These are phyloP conservation scores for Colletotrichum noveboracense DNA, from an alignment of 2,329 filamentous ascomycete genomes.

Conservation along the genomic window DNA sequence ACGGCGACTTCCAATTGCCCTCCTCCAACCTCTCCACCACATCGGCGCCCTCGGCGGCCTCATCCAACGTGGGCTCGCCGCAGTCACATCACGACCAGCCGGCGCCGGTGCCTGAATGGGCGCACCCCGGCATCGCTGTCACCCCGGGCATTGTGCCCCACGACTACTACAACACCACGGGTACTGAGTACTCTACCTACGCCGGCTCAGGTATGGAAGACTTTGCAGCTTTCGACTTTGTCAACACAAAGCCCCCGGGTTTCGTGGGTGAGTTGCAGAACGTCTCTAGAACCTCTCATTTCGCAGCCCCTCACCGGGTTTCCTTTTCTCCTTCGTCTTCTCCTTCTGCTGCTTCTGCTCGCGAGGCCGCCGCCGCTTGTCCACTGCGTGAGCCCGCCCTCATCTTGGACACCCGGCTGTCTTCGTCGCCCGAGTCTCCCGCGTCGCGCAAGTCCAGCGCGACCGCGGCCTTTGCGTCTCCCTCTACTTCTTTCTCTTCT, in stretches of 20 bases:
- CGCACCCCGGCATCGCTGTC: conserved; percentile 60
- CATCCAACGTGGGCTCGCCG: conserved; percentile 71
- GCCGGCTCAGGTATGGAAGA: conserved; percentile 56
- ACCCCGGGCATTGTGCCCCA: conserved; percentile 68
- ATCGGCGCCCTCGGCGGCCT: conserved; percentile 67
- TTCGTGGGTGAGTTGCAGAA: conserved; percentile 63
- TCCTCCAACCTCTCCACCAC: conserved; percentile 66
- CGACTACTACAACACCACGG: conserved; percentile 57
- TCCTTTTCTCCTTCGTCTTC: conserved; percentile 30
- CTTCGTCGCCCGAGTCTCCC: conserved; percentile 31
- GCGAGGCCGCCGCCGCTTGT: conserved; percentile 22
- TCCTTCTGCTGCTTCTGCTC: conserved; percentile 19
- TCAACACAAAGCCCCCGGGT: conserved; percentile 49
- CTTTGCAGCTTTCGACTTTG: conserved; percentile 52
- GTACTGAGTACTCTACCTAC: conserved; percentile 59
- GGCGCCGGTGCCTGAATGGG: conserved; percentile 65
- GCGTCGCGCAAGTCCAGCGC: conserved; percentile 30
- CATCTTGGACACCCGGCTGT: conserved; percentile 29
- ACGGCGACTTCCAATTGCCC: conserved; percentile 53
- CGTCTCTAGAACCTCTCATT: conserved; percentile 33
- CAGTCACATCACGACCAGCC: conserved; percentile 65
- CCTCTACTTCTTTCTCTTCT: conserved; percentile 37
- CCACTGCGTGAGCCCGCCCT: conserved; percentile 27
- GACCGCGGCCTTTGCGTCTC: conserved; percentile 34
- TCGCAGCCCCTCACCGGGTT: conserved; percentile 21